A percentile compares a stretch with the other conserved stretches of the same genome.
phyloP scores from a whole-genome alignment of 768 basidiomycete genomes.

The Hygrocybe punicea region DNA sequence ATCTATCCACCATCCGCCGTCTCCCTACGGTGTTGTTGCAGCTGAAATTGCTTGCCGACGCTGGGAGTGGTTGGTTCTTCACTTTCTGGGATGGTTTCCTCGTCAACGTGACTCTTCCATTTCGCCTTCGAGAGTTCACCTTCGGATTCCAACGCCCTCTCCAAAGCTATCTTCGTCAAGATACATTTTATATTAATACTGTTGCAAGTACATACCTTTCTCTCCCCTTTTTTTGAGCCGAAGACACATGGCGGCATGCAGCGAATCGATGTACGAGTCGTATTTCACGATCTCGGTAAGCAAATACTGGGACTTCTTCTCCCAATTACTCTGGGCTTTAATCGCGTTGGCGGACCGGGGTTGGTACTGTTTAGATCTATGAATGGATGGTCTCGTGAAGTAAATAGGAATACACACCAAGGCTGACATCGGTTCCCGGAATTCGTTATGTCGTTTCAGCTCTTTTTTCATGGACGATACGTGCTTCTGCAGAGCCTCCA shows the following conservation, averaged over 20 bases:
- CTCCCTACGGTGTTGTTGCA: not conserved
- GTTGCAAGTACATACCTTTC: constrained; percentile 44
- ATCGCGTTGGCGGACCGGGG: constrained; percentile 66
- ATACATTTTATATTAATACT: not conserved
- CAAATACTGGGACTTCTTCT: constrained; percentile 84
- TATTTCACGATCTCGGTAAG: constrained; percentile 94
- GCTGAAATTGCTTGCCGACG: not conserved
- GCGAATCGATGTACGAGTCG: constrained; percentile 88
- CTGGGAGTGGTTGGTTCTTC: not conserved
- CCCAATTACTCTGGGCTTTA: constrained; percentile 89
- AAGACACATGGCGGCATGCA: constrained; percentile 77
- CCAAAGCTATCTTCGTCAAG: not conserved
- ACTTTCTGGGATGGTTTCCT: not conserved
- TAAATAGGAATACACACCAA: constrained; percentile 48
- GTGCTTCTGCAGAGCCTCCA: constrained; percentile 86
- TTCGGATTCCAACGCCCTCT: constrained; percentile 1
- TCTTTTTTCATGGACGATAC: constrained; percentile 72
- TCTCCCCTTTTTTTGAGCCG: constrained; percentile 89
- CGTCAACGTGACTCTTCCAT: not conserved
- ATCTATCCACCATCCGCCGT: constrained; percentile 3
- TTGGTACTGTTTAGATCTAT: constrained; percentile 58
- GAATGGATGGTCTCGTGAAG: constrained; percentile 8
- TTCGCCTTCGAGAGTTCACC: not conserved
- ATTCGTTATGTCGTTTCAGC: constrained; percentile 75
- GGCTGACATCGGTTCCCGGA: constrained; percentile 76